Evolutionary conservation across 139 green algal species (phyloP), one percentile per base, ranked within the genome.

Genomic region (Picochlorum sp.): DNA sequence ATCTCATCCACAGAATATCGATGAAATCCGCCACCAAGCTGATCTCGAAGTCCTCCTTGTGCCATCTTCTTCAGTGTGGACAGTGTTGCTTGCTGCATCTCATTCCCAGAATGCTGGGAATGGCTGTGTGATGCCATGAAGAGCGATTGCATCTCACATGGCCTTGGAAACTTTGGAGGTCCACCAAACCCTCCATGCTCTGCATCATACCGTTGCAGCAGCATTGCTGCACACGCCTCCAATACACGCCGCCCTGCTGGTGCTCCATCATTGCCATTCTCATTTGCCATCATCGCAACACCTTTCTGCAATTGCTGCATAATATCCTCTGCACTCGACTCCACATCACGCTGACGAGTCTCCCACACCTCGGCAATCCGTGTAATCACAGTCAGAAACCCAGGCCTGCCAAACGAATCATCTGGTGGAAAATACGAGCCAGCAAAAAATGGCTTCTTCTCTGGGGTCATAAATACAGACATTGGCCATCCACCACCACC

Each of bases 1-100:
- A 49, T 20, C 65, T 74, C 61, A 72, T 77, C 77, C 1, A 83
- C 75, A 34, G 30, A 79, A 81, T 95, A 95, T 23, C 87, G 77
- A 77, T 95, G 86, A 73, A 96, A 96, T 10, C 89, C 89, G 4
- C 90, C 90, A 0, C 88, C 90, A 20, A 96, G 49, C 18, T 95
- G 85, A 66, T 96, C 90, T 18, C 75, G 76, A 71, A 96, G 87
- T 41, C 89, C 89, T 2, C 89, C 89, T 10, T 73, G 64, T 1
- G 83, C 79, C 89, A 96, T 96, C 21, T 73, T 68, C n/a, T 67
- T 47, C 56, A 95, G 67, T 0, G 72, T 85, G 30, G 76, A 66
- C 0, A 66, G 58, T 6, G 77, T 78, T 77, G 90, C 90, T 30
- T 75, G 7, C 24, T 88, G 74, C 6, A 67, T 65, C 51, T 24